Conservation (phyloP, 1,284 basidiomycete species). For the Naganishia cerealis region DNA sequence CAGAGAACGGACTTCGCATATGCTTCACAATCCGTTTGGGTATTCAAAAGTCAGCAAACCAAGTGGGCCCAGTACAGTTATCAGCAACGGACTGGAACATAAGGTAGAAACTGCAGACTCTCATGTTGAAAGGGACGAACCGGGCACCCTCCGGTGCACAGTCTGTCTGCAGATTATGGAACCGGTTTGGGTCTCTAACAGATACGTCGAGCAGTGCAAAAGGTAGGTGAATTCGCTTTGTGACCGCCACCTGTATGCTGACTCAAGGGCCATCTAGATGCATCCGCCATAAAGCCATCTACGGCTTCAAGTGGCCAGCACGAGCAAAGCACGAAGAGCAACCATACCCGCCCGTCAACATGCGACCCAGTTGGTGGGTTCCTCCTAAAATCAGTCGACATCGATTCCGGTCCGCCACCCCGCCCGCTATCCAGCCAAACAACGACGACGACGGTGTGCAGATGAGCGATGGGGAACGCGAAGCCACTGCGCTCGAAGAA, state of each 20-base stretch:
- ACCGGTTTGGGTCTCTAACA: constrained; percentile 16
- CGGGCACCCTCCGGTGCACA: constrained; percentile 4
- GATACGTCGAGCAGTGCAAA: constrained; percentile 19
- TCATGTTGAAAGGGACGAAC: constrained; percentile 7
- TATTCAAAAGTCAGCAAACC: background rate
- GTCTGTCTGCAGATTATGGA: constrained; percentile 22
- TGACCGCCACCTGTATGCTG: background rate
- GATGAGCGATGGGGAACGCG: background rate
- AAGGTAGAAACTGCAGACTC: background rate
- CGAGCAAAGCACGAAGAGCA: constrained; percentile 15
- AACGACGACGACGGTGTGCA: background rate
- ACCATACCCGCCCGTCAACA: constrained; percentile 22
- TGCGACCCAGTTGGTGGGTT: constrained; percentile 26
- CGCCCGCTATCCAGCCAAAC: background rate
- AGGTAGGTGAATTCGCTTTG: constrained; percentile 2
- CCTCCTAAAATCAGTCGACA: constrained; percentile 17
- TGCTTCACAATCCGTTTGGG: constrained; percentile 26
- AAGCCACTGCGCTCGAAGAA: constrained; percentile 1
- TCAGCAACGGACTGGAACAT: background rate
- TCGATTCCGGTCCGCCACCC: background rate
- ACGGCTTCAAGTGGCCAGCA: constrained; percentile 24
- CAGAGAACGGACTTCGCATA: constrained; percentile 20
- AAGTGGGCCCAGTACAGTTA: background rate
- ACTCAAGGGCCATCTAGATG: constrained; percentile 1
- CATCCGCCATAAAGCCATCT: constrained; percentile 25